Percentiles rank a stretch among this genome's conserved stretches.
Conservation (phyloP, 495 filamentous ascomycete species). For the Lepidopterella palustris region DNA sequence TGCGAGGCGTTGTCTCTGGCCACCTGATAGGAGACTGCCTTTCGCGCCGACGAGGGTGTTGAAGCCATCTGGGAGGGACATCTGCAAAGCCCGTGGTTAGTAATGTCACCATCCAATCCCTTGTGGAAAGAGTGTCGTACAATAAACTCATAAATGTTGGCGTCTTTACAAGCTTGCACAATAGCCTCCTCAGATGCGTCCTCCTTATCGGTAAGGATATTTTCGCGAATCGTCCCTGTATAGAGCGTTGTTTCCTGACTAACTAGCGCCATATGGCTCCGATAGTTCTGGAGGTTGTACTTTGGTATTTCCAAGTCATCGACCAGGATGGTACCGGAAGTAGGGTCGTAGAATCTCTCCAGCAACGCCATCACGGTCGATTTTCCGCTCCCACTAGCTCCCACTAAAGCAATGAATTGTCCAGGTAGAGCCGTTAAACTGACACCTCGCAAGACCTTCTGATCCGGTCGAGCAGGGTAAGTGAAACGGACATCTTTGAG, state of each 20-base stretch:
- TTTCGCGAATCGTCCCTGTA: constrained; percentile 77
- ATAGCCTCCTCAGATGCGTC: constrained; percentile 63
- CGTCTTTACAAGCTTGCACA: constrained; percentile 71
- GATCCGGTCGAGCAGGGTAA: constrained; percentile 27
- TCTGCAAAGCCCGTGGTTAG: constrained; percentile 12
- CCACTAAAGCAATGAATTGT: constrained; percentile 32
- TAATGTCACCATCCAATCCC: not conserved
- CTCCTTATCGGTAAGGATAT: constrained; percentile 57
- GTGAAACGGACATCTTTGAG: constrained; percentile 28
- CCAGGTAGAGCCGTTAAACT: constrained; percentile 30
- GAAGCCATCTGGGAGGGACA: constrained; percentile 32
- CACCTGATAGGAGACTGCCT: constrained; percentile 37
- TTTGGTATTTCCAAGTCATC: constrained; percentile 21
- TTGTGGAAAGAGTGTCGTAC: no score
- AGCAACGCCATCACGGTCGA: constrained; percentile 30
- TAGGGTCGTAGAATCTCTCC: constrained; percentile 33
- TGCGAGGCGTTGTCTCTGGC: constrained; percentile 40
- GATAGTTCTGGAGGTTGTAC: constrained; percentile 45
- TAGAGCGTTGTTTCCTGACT: constrained; percentile 84
- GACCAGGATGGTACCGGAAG: constrained; percentile 22
- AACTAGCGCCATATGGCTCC: constrained; percentile 69
- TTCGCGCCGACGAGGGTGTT: constrained; percentile 38
- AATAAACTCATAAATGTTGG: constrained; percentile 92
- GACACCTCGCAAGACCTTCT: constrained; percentile 24
- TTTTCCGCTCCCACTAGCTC: constrained; percentile 33